Evolutionary conservation across 306 rosid genomes (phyloP).

Genomic region (Corylus americana): DNA sequence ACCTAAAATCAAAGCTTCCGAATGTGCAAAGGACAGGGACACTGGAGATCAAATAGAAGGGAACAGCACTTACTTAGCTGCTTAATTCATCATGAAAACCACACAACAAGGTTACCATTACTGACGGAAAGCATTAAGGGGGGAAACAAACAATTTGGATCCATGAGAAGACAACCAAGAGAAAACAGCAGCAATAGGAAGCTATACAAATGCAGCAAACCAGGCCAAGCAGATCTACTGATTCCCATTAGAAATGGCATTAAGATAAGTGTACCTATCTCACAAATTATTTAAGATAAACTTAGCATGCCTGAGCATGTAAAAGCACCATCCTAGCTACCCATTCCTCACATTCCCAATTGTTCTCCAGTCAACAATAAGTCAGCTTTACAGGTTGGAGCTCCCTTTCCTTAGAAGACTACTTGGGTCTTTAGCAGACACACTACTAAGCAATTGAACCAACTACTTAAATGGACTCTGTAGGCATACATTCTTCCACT

Average conservation of each 20-base stretch:
- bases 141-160: not conserved
- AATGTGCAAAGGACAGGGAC: not conserved
- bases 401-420: slow-evolving; percentile 44
- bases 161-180: not conserved
- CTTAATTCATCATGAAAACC: not conserved
- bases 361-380: slow-evolving; percentile 58
- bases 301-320: slow-evolving; percentile 58
- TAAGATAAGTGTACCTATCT: slow-evolving; percentile 45
- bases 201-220: slow-evolving; percentile 14
- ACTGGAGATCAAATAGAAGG: not conserved
- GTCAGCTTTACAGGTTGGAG: slow-evolving; percentile 80
- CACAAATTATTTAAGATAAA: slow-evolving; percentile 59
- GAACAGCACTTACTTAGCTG: not conserved
- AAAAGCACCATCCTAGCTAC: slow-evolving; percentile 65
- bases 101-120: not conserved
- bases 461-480: slow-evolving; percentile 47
- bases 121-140: not conserved
- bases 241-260: slow-evolving; percentile 48
- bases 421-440: slow-evolving; percentile 37
- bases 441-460: slow-evolving; percentile 39
- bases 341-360: slow-evolving; percentile 53
- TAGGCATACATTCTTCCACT: slow-evolving; percentile 46
- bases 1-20: not conserved
- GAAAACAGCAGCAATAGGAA: not conserved
- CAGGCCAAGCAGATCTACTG: slow-evolving; percentile 38